Percentiles rank a stretch among this genome's conserved stretches.
phyloP scores from a whole-genome alignment of 2,329 filamentous ascomycete species.

The Trichoderma sp. region DNA sequence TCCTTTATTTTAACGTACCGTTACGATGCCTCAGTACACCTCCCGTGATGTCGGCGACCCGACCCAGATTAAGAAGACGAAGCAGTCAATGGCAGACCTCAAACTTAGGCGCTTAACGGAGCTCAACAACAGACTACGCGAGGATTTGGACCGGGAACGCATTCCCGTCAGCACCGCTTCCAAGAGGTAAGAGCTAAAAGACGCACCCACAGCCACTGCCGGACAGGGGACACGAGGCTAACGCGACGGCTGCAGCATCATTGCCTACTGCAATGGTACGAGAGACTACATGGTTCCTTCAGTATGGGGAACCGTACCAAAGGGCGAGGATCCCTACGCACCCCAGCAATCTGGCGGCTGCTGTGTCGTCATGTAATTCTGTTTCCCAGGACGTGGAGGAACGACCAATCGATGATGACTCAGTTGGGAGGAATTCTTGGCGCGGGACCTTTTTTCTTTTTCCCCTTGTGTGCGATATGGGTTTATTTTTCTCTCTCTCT shows the following conservation, averaged over 20 bases:
- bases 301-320: constrained; percentile 91
- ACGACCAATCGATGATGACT: constrained; percentile 31
- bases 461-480: constrained; percentile 25
- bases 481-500: constrained; percentile 19
- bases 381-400: constrained; percentile 7
- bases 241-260: constrained; percentile 64
- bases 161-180: constrained; percentile 95
- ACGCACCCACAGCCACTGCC: not conserved
- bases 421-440: constrained; percentile 7
- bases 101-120: constrained; percentile 96
- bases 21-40: constrained; percentile 64
- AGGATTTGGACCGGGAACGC: constrained; percentile 91
- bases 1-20: constrained; percentile 20
- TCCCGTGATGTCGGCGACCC: constrained; percentile 66
- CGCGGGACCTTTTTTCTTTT: constrained; percentile 26
- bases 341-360: constrained; percentile 90
- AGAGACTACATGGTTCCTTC: constrained; percentile 99
- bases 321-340: constrained; percentile 96
- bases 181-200: constrained; percentile 62
- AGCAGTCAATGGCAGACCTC: constrained; percentile 98
- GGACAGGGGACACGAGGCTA: not conserved
- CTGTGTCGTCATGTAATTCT: constrained; percentile 84
- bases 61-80: constrained; percentile 80
- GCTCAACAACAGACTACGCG: constrained; percentile 91
- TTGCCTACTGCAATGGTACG: constrained; percentile 96